Evolutionary conservation across 306 rosid species (phyloP), one percentile per base, ranked within the genome.

Genomic region (Prosopis cineraria): DNA sequence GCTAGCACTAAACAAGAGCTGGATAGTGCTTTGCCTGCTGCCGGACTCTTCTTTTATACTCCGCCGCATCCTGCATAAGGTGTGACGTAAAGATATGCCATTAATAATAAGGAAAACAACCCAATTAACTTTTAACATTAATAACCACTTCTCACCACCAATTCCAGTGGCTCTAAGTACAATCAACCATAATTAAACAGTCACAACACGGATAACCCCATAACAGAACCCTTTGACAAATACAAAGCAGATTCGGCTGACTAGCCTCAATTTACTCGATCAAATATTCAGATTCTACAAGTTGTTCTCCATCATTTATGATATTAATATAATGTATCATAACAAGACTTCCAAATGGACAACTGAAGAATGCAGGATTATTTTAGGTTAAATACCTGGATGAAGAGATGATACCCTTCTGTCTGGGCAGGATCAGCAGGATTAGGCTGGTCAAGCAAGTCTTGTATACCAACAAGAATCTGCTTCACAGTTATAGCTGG

Each of bases 371-470:
- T 29, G 85, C 75, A 7, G 27, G 36, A 39, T 12, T 67, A 3
- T 14, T 73, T n/a, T 4, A n/a, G 3, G 53, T 55, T 53, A 65
- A 17, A 70, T 90, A 90, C 98, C 96, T 94, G 98, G 84, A 94
- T 94, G 79, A 91, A 94, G 64, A 94, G 98, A 84, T 94, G 98
- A 87, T 94, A 94, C 27, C 98, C 98, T 77, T 94, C 98, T 25
- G 98, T 91, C 87, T 91, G 98, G 10, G 98, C 98, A 73, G 94
- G 97, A 80, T 91, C 97, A 82, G 94, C 74, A 71, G 97, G 90
- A 80, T 91, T 91, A 67, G 97, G 97, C 84, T 84, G 94, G 78
- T 91, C 94, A 33, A 91, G 90, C 69, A 91, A 81, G 75, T 91
- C 97, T 80, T 91, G 97, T 75, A 91, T 91, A 27, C 97, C 97